Evolutionary conservation across 23 red algal species (phyloP).

Genomic region (Agarophyton chilense): DNA sequence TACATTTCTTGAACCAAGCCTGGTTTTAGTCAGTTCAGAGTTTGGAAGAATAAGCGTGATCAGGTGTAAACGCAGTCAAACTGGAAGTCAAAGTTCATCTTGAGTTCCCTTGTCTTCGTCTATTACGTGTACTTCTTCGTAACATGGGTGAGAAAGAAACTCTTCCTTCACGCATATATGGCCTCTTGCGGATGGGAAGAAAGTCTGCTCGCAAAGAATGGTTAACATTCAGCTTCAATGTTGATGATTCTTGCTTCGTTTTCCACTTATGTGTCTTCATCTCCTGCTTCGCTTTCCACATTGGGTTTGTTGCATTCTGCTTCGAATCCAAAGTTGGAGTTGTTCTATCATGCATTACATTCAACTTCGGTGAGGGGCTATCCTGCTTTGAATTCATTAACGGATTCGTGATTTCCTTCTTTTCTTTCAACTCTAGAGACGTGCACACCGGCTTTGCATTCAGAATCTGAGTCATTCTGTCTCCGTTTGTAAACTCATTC

Average conservation of each 20-base stretch:
- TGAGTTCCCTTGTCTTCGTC: background rate
- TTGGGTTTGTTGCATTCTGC: too few relatives aligned
- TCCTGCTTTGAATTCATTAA: background rate
- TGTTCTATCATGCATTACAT: too few relatives aligned
- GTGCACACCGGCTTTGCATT: background rate
- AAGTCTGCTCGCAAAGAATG: background rate
- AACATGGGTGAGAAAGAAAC: background rate
- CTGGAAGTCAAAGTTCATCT: background rate
- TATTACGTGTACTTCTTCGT: constrained; percentile 3
- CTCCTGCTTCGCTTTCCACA: too few relatives aligned
- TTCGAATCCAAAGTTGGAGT: too few relatives aligned
- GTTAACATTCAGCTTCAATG: too few relatives aligned
- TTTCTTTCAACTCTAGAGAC: background rate
- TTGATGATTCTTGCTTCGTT: too few relatives aligned
- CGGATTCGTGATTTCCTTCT: background rate
- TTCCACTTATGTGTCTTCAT: too few relatives aligned
- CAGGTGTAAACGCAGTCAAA: background rate
- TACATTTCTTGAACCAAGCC: constrained; percentile 14
- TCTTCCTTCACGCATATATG: constrained; percentile 6
- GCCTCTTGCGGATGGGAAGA: background rate
- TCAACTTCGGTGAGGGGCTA: background rate
- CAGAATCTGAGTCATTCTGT: too few relatives aligned
- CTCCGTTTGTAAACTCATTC: too few relatives aligned
- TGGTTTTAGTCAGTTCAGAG: background rate
- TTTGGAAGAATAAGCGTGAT: constrained; percentile 24